Base-by-base conservation (phyloP, 2,329 filamentous ascomycete species). In the Aureobasidium zeae region DNA sequence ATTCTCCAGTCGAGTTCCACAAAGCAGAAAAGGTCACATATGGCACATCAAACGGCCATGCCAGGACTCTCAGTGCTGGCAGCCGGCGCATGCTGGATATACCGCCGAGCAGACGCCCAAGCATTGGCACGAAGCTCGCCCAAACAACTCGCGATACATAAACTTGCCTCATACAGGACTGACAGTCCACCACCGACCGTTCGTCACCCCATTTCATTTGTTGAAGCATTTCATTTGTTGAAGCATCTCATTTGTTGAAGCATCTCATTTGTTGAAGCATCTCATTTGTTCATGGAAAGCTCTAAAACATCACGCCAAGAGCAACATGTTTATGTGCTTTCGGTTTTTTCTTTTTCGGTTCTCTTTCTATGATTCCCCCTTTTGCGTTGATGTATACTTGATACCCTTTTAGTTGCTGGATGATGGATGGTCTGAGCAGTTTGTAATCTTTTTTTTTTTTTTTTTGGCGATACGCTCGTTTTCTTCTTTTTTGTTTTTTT, bases 21-120 rank as follows among this genome's bases (percentile, higher is more conserved):
- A 77, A 81, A 52, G 84, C 86, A 20, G 79, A 72, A 39, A 89
- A 82, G 60, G 69, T 89, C 46, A 76, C 81, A 48, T 68, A 83
- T 37, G 75, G 76, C 46, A 47, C 43, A 29, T 9, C 24, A 15
- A 11, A 13, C 54, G 69, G 72, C 8, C 83, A 88, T 53, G 75
- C 69, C 15, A 73, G 81, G 43, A 81, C 81, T 50, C 79, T 87
- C 55, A 88, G 83, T 55, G 81, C 83, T 32, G 84, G 84, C 37
- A 88, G 82, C 56, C 83, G 83, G 9, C 83, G 77, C 61, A 63
- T 89, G 39, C 65, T 91, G 37, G 79, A 87, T 37, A 70, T 88
- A 34, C 16, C 24, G 7, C 37, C 37, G 28, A 19, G 32, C 12
- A 24, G 38, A 19, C 46, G 48, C 22, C 41, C 24, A 31, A 43